Evolutionary conservation across 2,329 filamentous ascomycete genomes (phyloP).

Genomic region (Aspergillus glaucus): DNA sequence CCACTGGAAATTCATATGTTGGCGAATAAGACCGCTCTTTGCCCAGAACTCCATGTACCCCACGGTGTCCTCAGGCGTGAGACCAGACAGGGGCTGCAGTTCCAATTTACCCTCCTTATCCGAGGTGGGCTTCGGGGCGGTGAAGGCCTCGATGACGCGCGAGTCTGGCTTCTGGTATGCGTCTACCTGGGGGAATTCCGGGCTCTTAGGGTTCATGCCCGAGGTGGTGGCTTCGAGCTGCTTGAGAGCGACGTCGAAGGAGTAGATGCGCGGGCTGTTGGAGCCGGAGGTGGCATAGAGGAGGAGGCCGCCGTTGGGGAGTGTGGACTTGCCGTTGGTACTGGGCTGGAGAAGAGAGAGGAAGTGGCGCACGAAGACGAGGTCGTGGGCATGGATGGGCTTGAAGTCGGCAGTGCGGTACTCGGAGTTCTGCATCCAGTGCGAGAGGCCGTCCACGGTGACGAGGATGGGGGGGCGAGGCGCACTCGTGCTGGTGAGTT

Average conservation of each 20-base stretch:
- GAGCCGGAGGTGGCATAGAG: conserved; percentile 67
- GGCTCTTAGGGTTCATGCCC: conserved; percentile 28
- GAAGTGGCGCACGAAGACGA: conserved; percentile 70
- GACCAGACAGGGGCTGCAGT: conserved; percentile 55
- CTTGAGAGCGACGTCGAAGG: conserved; percentile 62
- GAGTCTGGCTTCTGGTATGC: conserved; percentile 49
- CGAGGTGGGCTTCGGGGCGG: conserved; percentile 21
- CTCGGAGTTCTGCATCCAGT: conserved; percentile 70
- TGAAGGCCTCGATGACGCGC: conserved; percentile 44
- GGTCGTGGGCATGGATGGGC: conserved; percentile 77
- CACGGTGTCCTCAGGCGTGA: conserved; percentile 69
- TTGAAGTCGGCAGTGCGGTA: conserved; percentile 69
- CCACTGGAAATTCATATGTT: conserved; percentile 60
- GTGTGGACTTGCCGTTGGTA: conserved; percentile 25
- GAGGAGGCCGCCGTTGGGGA: conserved; percentile 71
- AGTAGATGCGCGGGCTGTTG: conserved; percentile 60
- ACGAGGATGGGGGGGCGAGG: conserved; percentile 62
- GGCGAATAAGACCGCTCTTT: conserved; percentile 70
- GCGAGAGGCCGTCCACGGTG: conserved; percentile 68
- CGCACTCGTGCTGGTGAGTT: conserved; percentile 55
- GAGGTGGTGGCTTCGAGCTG: conserved; percentile 42
- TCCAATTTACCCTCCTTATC: conserved; percentile 34
- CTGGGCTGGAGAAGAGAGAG: conserved; percentile 55
- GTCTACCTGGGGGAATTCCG: conserved; percentile 42
- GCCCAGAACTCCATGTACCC: conserved; percentile 91